Evolutionary conservation across 305 asterid species (phyloP).

Genomic region (Lippia alba): DNA sequence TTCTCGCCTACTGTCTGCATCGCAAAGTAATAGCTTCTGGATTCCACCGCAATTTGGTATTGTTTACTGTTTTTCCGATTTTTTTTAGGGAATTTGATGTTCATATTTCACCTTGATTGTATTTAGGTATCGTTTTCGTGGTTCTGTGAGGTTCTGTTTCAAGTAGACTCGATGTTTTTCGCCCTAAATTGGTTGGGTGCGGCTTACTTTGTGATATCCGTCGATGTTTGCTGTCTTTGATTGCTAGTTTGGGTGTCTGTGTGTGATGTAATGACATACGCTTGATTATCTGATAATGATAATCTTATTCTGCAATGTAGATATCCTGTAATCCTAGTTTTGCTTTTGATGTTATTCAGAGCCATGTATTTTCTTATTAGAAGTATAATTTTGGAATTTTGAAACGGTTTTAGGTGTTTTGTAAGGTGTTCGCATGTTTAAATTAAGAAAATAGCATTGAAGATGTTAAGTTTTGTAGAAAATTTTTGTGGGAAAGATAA

Average conservation of each 20-base stretch:
- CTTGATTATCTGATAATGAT: background rate
- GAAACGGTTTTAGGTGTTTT: background rate
- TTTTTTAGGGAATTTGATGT: no score
- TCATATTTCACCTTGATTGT: no score
- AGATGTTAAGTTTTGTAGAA: no score
- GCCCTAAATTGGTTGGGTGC: background rate
- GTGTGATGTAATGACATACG: background rate
- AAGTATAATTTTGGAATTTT: background rate
- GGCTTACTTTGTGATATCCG: background rate
- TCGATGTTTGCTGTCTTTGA: background rate
- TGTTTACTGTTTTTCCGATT: no score
- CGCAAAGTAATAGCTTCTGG: no score
- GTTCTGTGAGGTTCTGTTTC: slow-evolving; percentile 13
- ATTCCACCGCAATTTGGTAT: no score
- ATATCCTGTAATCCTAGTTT: background rate
- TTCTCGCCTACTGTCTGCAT: no score
- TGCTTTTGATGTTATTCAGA: background rate
- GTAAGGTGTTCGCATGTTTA: background rate
- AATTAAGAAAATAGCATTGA: no score
- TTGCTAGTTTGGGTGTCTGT: no score
- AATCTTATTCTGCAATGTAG: slow-evolving; percentile 3
- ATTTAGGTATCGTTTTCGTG: background rate
- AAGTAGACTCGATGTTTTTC: background rate
- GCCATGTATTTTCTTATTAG: background rate
- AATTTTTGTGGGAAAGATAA: no score